Base-by-base conservation (phyloP, 371 early-diverging fungal species). In the Capniomyces stellatus region DNA sequence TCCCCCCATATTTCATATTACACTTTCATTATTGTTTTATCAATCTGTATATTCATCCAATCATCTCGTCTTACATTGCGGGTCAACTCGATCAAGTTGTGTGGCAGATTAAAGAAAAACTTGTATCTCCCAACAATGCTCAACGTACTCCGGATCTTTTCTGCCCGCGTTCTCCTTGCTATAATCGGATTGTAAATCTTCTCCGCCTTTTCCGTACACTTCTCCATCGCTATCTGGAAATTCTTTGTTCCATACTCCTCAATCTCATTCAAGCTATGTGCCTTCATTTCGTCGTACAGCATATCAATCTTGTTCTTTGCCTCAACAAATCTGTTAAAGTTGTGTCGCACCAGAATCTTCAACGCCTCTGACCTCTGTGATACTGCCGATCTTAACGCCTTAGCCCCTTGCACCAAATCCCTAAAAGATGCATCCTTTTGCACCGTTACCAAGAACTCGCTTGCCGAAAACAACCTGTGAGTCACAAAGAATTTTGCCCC, bases 291-390 rank as follows among this genome's bases (percentile, higher is more conserved):
- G 2, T 83, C 80, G 63, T 92, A 92, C 18, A 92, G 79, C 41
- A 78, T 79, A 58, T 96, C 97, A 43, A 96, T 90, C 0, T 91
- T 89, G 55, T 78, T 83, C 70, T 92, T 93, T 19, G 97, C 95
- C 46, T 77, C 82, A 12, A 96, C 93, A 64, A 96, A 96, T 41
- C 90, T 83, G 59, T 92, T 90, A 74, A 96, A 96, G 59, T 94
- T 86, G 55, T 81, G 81, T 64, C 92, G 87, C 28, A 96, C 97
- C 18, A 93, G 65, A 27, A 75, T 76, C 57, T 86, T 89, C 28
- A 91, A 73, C 0, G 85, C 81, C 54, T 89, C 91, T 0, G 82
- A 76, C n/a, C 87, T 71, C 61, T 88, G 81, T 30, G 83, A 81
- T 18, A 91, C 83, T 1, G 83, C 75, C 49, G 61, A 64, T 44